Base-by-base conservation (phyloP, 805 yeast species). In the Cyberlindnera saturnus region DNA sequence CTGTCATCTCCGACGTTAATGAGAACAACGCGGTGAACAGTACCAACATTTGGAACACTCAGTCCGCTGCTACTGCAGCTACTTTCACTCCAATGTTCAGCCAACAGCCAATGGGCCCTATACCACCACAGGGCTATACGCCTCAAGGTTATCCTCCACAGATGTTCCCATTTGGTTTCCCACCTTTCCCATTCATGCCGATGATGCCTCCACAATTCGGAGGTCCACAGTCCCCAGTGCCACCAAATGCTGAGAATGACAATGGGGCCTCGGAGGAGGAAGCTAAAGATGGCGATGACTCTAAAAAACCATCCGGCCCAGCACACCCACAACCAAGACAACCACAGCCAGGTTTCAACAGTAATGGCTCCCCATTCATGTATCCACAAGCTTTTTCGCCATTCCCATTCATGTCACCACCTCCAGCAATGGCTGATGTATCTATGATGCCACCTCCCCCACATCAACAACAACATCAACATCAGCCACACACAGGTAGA, bases 11-110 rank as follows among this genome's bases (percentile, higher is more conserved):
- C 36, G 72, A 68, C 36, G 38, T 43, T 28, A 52, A 52, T 31
- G 58, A 54, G 14, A 51, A 49, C 18, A 32, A 32, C 9, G 28
- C 28, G 28, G 50, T 49, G 15, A 47, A 49, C 38, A 39, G 45
- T 30, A 45, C 44, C 28, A 73, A 66, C 52, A 75, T 78, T 51
- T 81, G 86, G 86, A 79, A 79, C 57, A 84, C 85, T 0, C 84
- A 82, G 6, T 65, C 81, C 16, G 81, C 84, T 4, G 85, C 83
- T 3, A 64, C 79, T 31, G 82, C 86, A 1, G 41, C 59, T 9
- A 64, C 82, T 1, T 81, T 81, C 56, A 75, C 75, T 13, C 86
- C 86, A 18, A 55, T 55, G 57, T 52, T 47, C 36, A 53, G 48
- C 17, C 46, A 49, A 42, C 55, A 47, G 62, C 33, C 42, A 45